Evolutionary conservation across 805 yeast species (phyloP), one percentile per base, ranked within the genome.

Genomic region (Ogataea neopini): DNA sequence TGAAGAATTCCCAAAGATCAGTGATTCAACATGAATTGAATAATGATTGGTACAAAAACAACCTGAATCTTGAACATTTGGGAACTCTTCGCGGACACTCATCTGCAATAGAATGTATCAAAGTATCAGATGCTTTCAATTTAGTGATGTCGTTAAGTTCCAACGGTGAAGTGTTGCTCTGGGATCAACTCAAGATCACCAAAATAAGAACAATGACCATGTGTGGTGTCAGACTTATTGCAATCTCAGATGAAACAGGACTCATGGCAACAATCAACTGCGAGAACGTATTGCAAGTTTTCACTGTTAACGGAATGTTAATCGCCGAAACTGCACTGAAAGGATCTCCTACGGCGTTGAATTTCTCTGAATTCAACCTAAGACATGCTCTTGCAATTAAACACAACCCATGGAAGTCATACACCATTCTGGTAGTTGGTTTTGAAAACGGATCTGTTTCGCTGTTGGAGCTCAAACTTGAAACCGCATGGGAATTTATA

Each of bases 161-260:
- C 0, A 67, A 61, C 7, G 92, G 95, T 0, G 62, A 62, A 2
- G 77, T 81, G 2, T 73, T 74, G 15, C 52, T 82, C 3, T 88
- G 96, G 92, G 88, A 88, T 56, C 54, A 81, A 33, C 73, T 81
- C 1, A 61, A 82, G 25, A 71, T 70, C 43, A 74, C 74, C 43
- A 72, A 75, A 36, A 74, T 86, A 3, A 64, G 87, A 47, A 59
- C 61, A 40, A 52, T 61, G 11, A 37, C 39, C 32, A 50, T 61
- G 6, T 50, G 17, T 2, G 22, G 59, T 7, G 43, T 50, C 5
- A 54, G 48, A 5, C 60, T 70, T 13, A 61, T 74, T 3, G 70
- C 79, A 2, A 72, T 83, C 19, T 79, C 85, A 0, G 73, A 76
- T 54, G 79, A 76, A 40, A 66, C 79, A 1, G 91, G 89, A 0